Base-by-base conservation (phyloP, 192 early-diverging fungal genomes). In the Coemansia sp. region DNA sequence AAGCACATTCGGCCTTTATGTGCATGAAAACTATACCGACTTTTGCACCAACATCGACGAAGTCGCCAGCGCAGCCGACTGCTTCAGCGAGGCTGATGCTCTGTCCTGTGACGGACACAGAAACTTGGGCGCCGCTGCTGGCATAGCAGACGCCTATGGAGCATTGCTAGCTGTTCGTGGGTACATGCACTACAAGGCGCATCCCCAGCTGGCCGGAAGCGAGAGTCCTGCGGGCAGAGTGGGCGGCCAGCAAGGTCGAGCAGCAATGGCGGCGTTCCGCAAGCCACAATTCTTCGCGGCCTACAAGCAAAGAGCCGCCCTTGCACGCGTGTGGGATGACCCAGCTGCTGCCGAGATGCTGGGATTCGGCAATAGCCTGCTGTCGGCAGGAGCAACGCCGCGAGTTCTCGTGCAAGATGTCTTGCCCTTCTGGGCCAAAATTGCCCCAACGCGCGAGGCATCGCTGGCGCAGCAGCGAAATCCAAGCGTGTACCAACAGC, bases 1-100 rank as follows among this genome's bases (percentile, higher is more conserved):
- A 3, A 70, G 79, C 49, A 70, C 86, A 11, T 86, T 86, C 20
- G 68, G 74, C 3, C 74, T 87, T 24, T 88, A 77, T 73, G 65
- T 90, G 10, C 86, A 90, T 60, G 83, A 90, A 62, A 88, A 88
- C 76, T 84, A 87, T 36, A 42, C 70, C 0, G 70, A 73, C 6
- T 86, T 87, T 64, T 79, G 83, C 71, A 59, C 59, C 6, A 49
- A 47, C 22, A 76, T 88, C 24, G 82, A 87, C 4, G 87, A 86
- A 54, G 74, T 71, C 4, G 68, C 73, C 10, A 74, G 68, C 3
- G 80, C 85, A n/a, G 76, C 78, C 43, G 79, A 77, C 10, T 79
- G 64, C 25, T 58, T 90, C 14, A 85, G 85, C 65, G 68, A 86
- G 43, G 79, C 85, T 1, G 88, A 89, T 22, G 42, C 54, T 4